phyloP scores from a whole-genome alignment of 2,329 filamentous ascomycete genomes.

The Alternaria atra region DNA sequence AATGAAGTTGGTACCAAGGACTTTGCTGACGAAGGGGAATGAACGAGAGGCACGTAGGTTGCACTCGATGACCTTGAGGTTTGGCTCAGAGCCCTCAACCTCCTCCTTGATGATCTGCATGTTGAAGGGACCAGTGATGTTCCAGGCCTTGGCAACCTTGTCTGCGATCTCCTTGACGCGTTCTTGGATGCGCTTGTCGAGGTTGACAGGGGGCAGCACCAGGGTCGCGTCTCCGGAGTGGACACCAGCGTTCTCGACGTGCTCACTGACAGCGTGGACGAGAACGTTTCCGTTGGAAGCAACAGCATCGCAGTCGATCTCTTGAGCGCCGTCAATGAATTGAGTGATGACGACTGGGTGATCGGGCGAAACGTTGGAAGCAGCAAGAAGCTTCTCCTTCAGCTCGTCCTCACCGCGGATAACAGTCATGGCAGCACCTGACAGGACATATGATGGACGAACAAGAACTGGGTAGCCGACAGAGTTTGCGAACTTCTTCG shows the following conservation, averaged over 20 bases:
- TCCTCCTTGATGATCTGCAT: constrained; percentile 99
- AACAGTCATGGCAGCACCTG: constrained; percentile 97
- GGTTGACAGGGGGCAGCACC: constrained; percentile 83
- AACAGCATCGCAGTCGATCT: constrained; percentile 96
- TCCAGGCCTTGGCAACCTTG: constrained; percentile 97
- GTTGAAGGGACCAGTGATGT: constrained; percentile 98
- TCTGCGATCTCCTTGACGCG: constrained; percentile 94
- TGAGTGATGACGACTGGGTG: constrained; percentile 98
- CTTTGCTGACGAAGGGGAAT: constrained; percentile 98
- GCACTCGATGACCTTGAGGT: constrained; percentile 96
- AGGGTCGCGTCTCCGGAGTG: constrained; percentile 98
- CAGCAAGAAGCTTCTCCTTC: constrained; percentile 92
- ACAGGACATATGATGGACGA: constrained; percentile 93
- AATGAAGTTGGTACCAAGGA: constrained; percentile 95
- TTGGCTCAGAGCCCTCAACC: constrained; percentile 75
- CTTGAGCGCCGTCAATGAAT: constrained; percentile 95
- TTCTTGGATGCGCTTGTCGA: constrained; percentile 79
- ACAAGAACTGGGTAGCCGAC: constrained; percentile 96
- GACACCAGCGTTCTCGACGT: constrained; percentile 96
- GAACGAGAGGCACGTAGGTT: constrained; percentile 97
- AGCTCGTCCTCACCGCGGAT: constrained; percentile 88
- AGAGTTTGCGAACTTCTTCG: constrained; percentile 82
- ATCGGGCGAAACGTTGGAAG: constrained; percentile 89
- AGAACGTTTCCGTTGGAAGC: constrained; percentile 86
- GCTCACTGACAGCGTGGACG: constrained; percentile 91